A percentile compares a stretch with the other conserved stretches of the same genome.
Evolutionary conservation across 768 basidiomycete species (phyloP).

Genomic region (Trametes punicea): DNA sequence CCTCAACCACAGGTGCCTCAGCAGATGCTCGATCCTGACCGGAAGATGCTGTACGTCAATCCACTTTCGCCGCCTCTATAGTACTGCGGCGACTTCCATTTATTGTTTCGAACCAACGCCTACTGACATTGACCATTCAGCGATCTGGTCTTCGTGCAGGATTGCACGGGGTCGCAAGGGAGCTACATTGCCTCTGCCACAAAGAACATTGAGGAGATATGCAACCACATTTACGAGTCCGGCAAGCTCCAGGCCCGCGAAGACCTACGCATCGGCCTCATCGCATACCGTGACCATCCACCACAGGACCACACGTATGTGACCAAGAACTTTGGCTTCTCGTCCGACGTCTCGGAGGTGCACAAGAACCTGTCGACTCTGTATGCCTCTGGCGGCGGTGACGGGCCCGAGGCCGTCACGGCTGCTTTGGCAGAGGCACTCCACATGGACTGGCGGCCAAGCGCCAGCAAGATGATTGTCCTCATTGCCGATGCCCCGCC

Average conservation of each 20-base stretch:
- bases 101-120: background rate
- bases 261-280: slow-evolving; percentile 87
- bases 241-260: slow-evolving; percentile 84
- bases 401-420: slow-evolving; percentile 96
- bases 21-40: slow-evolving; percentile 39
- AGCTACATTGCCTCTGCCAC: slow-evolving; percentile 92
- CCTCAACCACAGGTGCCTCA: slow-evolving; percentile 25
- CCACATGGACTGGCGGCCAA: slow-evolving; percentile 86
- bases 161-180: slow-evolving; percentile 91
- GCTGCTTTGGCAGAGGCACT: slow-evolving; percentile 85
- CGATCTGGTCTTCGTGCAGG: slow-evolving; percentile 93
- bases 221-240: slow-evolving; percentile 90
- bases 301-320: slow-evolving; percentile 97
- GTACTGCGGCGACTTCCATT: background rate
- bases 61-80: background rate
- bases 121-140: slow-evolving; percentile 34
- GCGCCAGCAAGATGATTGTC: slow-evolving; percentile 93
- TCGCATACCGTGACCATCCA: slow-evolving; percentile 96
- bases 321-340: slow-evolving; percentile 91
- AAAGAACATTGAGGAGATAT: slow-evolving; percentile 95
- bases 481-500: slow-evolving; percentile 97
- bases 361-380: slow-evolving; percentile 78
- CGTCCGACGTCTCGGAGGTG: slow-evolving; percentile 85
- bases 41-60: slow-evolving; percentile 71
- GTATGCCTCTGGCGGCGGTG: slow-evolving; percentile 89